A percentile compares a stretch with the other conserved stretches of the same genome.
These are phyloP conservation scores for Ogataea nonfermentans DNA, from an alignment of 805 yeast genomes.

Conservation along the genomic window DNA sequence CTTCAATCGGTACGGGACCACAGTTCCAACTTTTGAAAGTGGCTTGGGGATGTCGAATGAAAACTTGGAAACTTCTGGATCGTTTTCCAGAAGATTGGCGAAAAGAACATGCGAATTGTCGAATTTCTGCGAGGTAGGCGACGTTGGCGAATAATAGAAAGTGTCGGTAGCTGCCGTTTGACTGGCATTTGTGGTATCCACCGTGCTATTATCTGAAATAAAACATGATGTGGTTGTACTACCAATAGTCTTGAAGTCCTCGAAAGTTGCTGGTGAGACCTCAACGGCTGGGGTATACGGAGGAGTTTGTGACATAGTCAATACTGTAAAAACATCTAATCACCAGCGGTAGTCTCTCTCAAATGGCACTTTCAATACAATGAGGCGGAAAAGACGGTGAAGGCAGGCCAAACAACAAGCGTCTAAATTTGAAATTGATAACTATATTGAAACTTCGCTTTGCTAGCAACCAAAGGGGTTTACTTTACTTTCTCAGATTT, in stretches of 20 bases:
- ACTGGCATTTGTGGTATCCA: slow-evolving; percentile 6
- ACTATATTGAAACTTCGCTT: too few species aligned
- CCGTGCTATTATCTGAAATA: slow-evolving; percentile 1
- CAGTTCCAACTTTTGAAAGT: background rate
- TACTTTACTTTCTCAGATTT: background rate
- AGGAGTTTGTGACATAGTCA: slow-evolving; percentile 14
- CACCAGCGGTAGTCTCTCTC: too few species aligned
- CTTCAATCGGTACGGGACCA: slow-evolving; percentile 15
- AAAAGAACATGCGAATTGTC: slow-evolving; percentile 3
- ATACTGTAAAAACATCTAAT: background rate
- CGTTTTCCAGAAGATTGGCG: slow-evolving; percentile 1
- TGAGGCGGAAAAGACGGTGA: too few species aligned
- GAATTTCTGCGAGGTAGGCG: slow-evolving; percentile 7
- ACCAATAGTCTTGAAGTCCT: slow-evolving; percentile 5
- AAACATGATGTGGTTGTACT: background rate
- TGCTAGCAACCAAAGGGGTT: slow-evolving; percentile 7
- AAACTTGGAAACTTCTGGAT: background rate
- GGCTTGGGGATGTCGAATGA: background rate
- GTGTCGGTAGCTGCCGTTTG: slow-evolving; percentile 4
- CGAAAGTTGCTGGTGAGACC: slow-evolving; percentile 9
- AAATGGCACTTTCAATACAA: too few species aligned
- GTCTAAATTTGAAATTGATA: too few species aligned
- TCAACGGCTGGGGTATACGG: slow-evolving; percentile 19
- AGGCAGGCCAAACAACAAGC: too few species aligned
- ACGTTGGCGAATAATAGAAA: slow-evolving; percentile 9